A percentile compares a stretch with the other conserved stretches of the same genome.
These are phyloP conservation scores for Pichia sp. DNA, from an alignment of 1,139 yeast genomes.

Conservation along the genomic window DNA sequence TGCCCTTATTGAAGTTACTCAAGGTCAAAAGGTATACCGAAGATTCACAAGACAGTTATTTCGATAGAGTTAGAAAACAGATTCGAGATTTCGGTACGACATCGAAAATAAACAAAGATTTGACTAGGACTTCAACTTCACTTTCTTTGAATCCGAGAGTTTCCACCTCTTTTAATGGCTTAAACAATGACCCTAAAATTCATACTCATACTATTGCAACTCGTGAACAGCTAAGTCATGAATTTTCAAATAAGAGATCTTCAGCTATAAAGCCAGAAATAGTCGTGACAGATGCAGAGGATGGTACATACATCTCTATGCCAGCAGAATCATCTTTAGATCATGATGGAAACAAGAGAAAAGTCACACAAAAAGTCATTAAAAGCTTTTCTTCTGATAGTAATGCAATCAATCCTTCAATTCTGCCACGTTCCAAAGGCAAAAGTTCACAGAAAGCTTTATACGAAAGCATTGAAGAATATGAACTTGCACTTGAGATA, in stretches of 20 bases:
- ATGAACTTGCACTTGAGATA: slow-evolving; percentile 7
- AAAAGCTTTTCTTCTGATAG: not conserved
- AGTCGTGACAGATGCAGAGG: too few species aligned
- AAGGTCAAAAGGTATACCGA: slow-evolving; percentile 15
- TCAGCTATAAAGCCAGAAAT: not conserved
- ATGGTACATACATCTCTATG: too few species aligned
- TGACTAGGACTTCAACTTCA: not conserved
- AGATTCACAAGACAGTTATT: slow-evolving; percentile 3
- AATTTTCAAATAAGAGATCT: slow-evolving; percentile 3
- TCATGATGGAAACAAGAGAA: too few species aligned
- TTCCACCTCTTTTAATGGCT: not conserved
- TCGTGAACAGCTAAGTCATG: slow-evolving; percentile 7
- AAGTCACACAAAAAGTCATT: too few species aligned
- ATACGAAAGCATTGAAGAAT: slow-evolving; percentile 2
- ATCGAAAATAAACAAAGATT: not conserved
- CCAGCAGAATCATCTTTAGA: too few species aligned
- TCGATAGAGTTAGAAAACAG: slow-evolving; percentile 1
- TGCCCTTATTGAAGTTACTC: slow-evolving; percentile 40
- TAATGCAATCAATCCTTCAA: not conserved
- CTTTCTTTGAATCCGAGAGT: not conserved
- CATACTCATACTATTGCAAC: slow-evolving; percentile 11
- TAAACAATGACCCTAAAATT: not conserved
- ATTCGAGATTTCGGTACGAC: not conserved
- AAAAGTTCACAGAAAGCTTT: not conserved
- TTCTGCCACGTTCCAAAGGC: slow-evolving; percentile 3